Evolutionary conservation across 306 rosid genomes (phyloP), one percentile per base, ranked within the genome.

Genomic region (Trichosanthes truncata): DNA sequence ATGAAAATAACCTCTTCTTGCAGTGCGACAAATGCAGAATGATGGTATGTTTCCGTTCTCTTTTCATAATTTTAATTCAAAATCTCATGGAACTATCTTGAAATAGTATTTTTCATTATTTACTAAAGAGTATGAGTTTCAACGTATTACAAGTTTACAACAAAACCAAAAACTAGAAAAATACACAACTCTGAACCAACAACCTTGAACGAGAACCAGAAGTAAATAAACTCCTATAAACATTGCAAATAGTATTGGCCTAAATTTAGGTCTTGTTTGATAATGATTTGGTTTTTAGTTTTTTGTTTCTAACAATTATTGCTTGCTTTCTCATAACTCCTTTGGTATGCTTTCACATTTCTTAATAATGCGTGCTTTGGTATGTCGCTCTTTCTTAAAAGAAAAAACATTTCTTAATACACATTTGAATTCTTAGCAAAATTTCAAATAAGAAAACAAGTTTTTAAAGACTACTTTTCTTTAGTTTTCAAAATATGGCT

Each of bases 21-120:
- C 99, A 95, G 86, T 95, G 99, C 79, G 99, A 95, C 91, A 95
- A 95, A 83, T 95, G 99, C 92, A 90, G 99, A 89, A 95, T 95
- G 92, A 95, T 95, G 99, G 99, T 95, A 91, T 79, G 89, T 10
- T 46, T 57, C 72, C 9, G 3, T 46, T 40, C 21, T 20, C 49
- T 49, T 79, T 52, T 51, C 48, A 55, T 79, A 49, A 21, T 65
- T 23, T 53, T 4, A 38, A 12, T 56, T 35, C 26, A n/a, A 29
- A 10, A 51, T 35, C n/a, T 33, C 6, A 31, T 73, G 60, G 25
- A 17, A 63, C 45, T 35, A 63, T 63, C 46, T 17, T 63, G 23
- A 63, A 33, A 63, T 63, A 33, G 45, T n/a, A 35, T 35, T 33
- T 63, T 63, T 63, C 25, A 17, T 31, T 33, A 7, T 33, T 63